Base-by-base conservation (phyloP, 257 asterid genomes). In the Echium plantagineum region DNA sequence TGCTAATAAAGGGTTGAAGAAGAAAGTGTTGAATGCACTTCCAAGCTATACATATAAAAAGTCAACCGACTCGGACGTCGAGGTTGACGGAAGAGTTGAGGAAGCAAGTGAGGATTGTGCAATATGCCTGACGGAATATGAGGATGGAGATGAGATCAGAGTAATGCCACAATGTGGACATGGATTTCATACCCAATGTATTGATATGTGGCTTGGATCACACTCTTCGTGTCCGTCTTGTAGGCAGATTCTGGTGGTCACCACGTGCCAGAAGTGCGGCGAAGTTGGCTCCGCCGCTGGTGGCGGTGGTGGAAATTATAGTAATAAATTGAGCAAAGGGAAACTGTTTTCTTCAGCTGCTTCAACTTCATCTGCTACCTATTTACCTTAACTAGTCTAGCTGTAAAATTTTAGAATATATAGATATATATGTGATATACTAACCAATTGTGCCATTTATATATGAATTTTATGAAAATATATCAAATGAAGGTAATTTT, bases 161-260 rank as follows among this genome's bases (percentile, higher is more conserved):
- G 68, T 78, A 31, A 53, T 83, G 64, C 90, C 90, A 61, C 81
- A 71, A 71, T 83, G 86, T 70, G 79, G 85, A 21, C 90, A 83
- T 58, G 73, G 78, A 12, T 83, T 83, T 69, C 90, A 83, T 53
- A 66, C 52, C 6, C 58, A 28, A 13, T 83, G 90, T 66, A 74
- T 83, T 26, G 86, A 83, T 69, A 73, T 68, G 69, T 83, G 90
- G 90, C 81, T 83, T 17, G 71, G 75, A 8, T 80, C 86, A 8
- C 90, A 83, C 69, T 83, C 90, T 6, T 77, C 90, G 17, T 83
- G 86, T 59, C 90, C 90, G 3, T 80, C 85, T 26, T 83, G 90
- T 67, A 75, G 89, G 28, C 75, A 64, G 72, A 66, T 75, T 55
- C 68, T 77, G 4, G 71, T 55, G 20, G 72, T 56, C 8, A 30